A percentile compares a stretch with the other conserved stretches of the same genome.
These are phyloP conservation scores for Paratinospora sagittata DNA, from an alignment of 164 flowering plant species.

Conservation along the genomic window DNA sequence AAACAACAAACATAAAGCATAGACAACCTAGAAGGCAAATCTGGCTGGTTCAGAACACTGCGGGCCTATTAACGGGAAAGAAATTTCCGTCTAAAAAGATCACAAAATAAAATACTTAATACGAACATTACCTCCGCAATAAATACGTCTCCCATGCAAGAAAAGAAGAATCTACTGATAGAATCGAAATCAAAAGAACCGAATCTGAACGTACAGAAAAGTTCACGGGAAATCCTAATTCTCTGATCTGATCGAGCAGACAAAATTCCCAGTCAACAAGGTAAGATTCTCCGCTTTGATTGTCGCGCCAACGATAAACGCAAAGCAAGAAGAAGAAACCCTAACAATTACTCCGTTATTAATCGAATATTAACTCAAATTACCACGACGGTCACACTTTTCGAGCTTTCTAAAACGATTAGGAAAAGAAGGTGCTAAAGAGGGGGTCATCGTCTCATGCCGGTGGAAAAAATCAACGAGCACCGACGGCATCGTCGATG, in stretches of 20 bases:
- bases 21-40: too few relatives aligned
- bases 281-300: background rate
- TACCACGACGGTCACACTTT: constrained; percentile 81
- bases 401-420: constrained; percentile 72
- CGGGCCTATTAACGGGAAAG: too few relatives aligned
- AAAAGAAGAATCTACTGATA: too few relatives aligned
- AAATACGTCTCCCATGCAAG: background rate
- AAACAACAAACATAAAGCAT: too few relatives aligned
- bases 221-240: background rate
- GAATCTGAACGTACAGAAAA: background rate
- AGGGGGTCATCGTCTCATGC: constrained; percentile 23
- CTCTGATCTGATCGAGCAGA: background rate
- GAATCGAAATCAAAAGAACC: too few relatives aligned
- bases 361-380: constrained; percentile 56
- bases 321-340: constrained; percentile 11
- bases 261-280: constrained; percentile 3
- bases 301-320: constrained; percentile 1
- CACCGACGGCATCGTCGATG: constrained; percentile 67
- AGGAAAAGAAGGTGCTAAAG: constrained; percentile 35
- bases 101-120: background rate
- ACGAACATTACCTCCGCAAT: background rate
- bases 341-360: too few relatives aligned
- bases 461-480: constrained; percentile 22
- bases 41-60: too few relatives aligned
- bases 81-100: too few relatives aligned